Evolutionary conservation across 2,329 filamentous ascomycete genomes (phyloP).

Genomic region (Sporothrix sp.): DNA sequence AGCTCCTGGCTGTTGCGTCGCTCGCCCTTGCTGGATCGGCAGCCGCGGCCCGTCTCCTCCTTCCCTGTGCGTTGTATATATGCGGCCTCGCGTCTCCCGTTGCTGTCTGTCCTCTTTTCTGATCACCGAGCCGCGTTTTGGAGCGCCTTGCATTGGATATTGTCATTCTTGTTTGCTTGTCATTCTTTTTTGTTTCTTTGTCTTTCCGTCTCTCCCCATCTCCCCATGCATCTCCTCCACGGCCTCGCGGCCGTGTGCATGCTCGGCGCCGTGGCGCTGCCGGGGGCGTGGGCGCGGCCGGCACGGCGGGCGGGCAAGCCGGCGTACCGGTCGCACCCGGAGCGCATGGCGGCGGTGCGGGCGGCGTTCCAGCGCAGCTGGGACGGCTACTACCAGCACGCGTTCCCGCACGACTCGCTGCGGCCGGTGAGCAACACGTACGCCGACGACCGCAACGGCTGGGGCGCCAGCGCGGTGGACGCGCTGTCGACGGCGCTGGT

Average conservation of each 20-base stretch:
- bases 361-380: conserved; percentile 61
- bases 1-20: no score
- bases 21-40: no score
- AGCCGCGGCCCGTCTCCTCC: no score
- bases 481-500: conserved; percentile 70
- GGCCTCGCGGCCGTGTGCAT: conserved; percentile 1
- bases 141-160: not conserved
- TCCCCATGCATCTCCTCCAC: conserved; percentile 10
- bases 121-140: no score
- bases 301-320: conserved; percentile 7
- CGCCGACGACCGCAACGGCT: conserved; percentile 66
- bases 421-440: conserved; percentile 55
- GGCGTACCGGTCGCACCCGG: conserved; percentile 25
- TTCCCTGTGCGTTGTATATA: no score
- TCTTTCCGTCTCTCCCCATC: not conserved
- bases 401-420: conserved; percentile 69
- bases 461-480: conserved; percentile 77
- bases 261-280: conserved; percentile 9
- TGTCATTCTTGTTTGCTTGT: not conserved
- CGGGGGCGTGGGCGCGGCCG: conserved; percentile 9
- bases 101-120: no score
- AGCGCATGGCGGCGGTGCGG: conserved; percentile 51
- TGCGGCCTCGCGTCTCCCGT: no score
- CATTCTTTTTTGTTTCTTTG: not conserved
- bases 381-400: conserved; percentile 63